phyloP scores from a whole-genome alignment of 306 rosid genomes.

The Prunus kanzakura region DNA sequence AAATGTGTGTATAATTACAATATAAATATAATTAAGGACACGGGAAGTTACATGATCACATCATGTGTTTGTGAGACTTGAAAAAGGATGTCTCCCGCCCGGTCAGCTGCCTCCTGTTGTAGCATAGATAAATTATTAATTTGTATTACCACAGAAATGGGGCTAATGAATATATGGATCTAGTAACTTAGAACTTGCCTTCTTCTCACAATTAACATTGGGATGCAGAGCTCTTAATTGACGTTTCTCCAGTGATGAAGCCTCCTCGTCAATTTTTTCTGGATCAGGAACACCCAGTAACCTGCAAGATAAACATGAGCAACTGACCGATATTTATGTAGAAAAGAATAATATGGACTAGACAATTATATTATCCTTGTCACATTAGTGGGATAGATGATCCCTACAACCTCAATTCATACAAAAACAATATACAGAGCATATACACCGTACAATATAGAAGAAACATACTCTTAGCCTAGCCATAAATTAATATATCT shows the following conservation, averaged over 20 bases:
- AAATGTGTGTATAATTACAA: neutral
- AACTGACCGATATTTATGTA: neutral
- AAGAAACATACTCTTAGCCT: neutral
- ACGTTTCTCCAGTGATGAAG: conserved; percentile 25
- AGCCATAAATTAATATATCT: neutral
- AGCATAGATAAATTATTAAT: conserved; percentile 11
- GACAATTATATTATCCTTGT: neutral
- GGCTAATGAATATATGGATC: neutral
- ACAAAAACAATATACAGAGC: neutral
- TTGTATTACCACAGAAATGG: neutral
- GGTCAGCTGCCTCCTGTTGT: conserved; percentile 41
- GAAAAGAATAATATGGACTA: neutral
- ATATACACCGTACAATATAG: neutral
- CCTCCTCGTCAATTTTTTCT: conserved; percentile 31
- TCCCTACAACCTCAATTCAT: neutral
- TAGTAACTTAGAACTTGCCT: conserved; percentile 32
- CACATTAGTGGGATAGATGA: conserved; percentile 1
- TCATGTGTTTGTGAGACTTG: conserved; percentile 58
- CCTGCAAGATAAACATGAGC: conserved; percentile 22
- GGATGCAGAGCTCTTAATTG: conserved; percentile 29
- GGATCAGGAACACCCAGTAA: conserved; percentile 40
- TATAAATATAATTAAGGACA: conserved; percentile 1
- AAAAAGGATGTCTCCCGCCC: conserved; percentile 42
- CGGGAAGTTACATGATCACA: conserved; percentile 39
- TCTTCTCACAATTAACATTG: conserved; percentile 39